Conservation (phyloP, 345 rosid species). For the Citrus cavaleriei region DNA sequence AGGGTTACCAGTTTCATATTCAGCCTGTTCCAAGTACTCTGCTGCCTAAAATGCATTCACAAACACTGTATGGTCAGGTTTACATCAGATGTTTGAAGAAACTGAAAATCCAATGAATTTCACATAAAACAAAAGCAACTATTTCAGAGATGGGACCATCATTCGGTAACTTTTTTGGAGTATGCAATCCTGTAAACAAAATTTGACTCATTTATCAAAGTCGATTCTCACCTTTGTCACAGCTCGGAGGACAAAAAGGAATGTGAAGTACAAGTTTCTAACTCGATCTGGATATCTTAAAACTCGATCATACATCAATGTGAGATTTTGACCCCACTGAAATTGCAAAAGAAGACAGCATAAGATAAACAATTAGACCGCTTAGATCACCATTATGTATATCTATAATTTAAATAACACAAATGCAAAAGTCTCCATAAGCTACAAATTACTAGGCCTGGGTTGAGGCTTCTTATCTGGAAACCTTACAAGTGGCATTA, state of each 20-base stretch:
- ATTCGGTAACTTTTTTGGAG: background rate
- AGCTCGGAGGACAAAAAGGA: conserved; percentile 89
- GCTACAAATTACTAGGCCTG: background rate
- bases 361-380: background rate
- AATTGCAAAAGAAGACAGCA: conserved; percentile 16
- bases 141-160: background rate
- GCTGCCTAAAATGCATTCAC: conserved; percentile 46
- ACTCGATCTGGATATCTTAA: conserved; percentile 83
- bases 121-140: background rate
- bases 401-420: background rate
- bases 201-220: background rate
- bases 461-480: background rate
- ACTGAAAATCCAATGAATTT: background rate
- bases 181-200: background rate
- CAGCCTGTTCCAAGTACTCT: conserved; percentile 81
- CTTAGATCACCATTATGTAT: background rate
- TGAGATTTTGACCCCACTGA: conserved; percentile 96
- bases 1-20: conserved; percentile 76
- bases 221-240: conserved; percentile 68
- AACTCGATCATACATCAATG: conserved; percentile 79
- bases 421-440: background rate
- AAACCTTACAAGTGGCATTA: background rate
- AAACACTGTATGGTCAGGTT: background rate
- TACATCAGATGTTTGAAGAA: background rate
- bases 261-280: conserved; percentile 82